Conservation (phyloP, 1,284 basidiomycete genomes). For the Cryptococcus floricola region DNA sequence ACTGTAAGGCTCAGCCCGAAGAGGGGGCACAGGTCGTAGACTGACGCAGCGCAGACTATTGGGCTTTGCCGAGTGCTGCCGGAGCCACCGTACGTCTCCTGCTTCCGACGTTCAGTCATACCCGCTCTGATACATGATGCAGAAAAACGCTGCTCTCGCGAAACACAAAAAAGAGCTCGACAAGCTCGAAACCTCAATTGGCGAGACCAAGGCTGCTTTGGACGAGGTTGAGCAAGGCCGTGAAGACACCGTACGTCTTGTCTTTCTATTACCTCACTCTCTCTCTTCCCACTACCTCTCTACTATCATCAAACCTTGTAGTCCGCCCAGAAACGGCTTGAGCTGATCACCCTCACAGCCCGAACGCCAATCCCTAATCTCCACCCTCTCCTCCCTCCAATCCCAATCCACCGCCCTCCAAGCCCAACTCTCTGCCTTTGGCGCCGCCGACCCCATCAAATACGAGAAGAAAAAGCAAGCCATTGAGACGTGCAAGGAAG, state of each 20-base stretch:
- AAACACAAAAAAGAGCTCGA: conserved; percentile 56
- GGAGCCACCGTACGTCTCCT: conserved; percentile 62
- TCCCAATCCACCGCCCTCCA: conserved; percentile 47
- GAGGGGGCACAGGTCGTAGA: neutral
- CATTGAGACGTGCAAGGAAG: conserved; percentile 68
- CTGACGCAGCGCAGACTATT: conserved; percentile 62
- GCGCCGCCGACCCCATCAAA: conserved; percentile 74
- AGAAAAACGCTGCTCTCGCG: conserved; percentile 55
- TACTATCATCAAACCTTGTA: too few relatives aligned
- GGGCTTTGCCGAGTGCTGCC: conserved; percentile 83
- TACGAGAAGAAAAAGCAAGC: conserved; percentile 70
- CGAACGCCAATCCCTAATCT: conserved; percentile 52
- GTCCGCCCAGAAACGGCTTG: too few relatives aligned
- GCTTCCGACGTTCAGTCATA: neutral
- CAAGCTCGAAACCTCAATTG: conserved; percentile 46
- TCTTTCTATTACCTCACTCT: too few relatives aligned
- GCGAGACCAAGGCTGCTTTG: conserved; percentile 48
- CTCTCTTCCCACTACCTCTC: too few relatives aligned
- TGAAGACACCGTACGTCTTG: conserved; percentile 58
- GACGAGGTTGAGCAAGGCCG: conserved; percentile 58
- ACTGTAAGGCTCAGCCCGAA: conserved; percentile 57
- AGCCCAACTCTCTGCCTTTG: conserved; percentile 60
- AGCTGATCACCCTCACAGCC: neutral
- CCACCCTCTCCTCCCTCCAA: conserved; percentile 46
- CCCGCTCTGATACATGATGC: conserved; percentile 16